Evolutionary conservation across 2,329 filamentous ascomycete species (phyloP).

Genomic region (Xylariaceae sp.): DNA sequence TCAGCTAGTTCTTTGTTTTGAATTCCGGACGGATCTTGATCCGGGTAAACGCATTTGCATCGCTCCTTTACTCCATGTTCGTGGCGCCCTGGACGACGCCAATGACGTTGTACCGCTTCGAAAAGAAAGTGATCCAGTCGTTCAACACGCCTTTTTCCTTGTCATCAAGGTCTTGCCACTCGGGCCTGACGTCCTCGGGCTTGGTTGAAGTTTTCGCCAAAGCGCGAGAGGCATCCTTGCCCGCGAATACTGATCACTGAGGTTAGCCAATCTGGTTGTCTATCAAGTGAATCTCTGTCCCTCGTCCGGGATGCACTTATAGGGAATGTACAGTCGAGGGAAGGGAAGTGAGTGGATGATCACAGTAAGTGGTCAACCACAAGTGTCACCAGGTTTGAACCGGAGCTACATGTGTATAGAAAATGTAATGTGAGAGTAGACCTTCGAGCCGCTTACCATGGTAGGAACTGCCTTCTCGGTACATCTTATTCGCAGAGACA

Average conservation of each 20-base stretch:
- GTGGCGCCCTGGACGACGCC: slow-evolving; percentile 60
- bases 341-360: neutral
- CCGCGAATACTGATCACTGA: slow-evolving; percentile 72
- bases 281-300: neutral
- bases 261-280: slow-evolving; percentile 4
- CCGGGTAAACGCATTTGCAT: neutral
- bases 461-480: slow-evolving; percentile 77
- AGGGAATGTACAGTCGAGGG: neutral
- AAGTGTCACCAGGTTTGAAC: neutral
- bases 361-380: neutral
- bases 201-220: slow-evolving; percentile 84
- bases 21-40: too few relatives aligned
- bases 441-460: slow-evolving; percentile 55
- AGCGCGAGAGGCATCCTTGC: slow-evolving; percentile 91
- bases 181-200: slow-evolving; percentile 70
- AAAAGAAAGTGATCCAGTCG: slow-evolving; percentile 96
- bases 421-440: neutral
- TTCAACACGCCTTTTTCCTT: slow-evolving; percentile 80
- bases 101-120: slow-evolving; percentile 90
- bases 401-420: neutral
- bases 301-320: neutral
- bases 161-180: slow-evolving; percentile 78
- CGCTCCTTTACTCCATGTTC: slow-evolving; percentile 42
- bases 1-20: neutral
- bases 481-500: slow-evolving; percentile 83